Conservation (phyloP, 768 basidiomycete genomes). For the Naematelia encephala region DNA sequence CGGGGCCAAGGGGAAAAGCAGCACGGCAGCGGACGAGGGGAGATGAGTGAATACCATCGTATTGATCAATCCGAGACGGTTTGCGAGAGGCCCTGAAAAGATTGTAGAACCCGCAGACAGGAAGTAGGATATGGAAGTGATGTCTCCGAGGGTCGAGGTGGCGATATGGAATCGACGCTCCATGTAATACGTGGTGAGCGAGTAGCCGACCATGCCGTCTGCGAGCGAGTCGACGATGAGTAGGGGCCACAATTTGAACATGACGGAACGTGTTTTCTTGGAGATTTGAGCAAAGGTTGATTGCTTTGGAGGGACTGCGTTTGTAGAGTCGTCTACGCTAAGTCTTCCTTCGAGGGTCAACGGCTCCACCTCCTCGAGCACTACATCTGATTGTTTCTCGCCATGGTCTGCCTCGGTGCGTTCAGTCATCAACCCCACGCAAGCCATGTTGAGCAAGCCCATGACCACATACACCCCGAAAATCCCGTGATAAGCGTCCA, state of each 20-base stretch:
- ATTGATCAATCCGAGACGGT: slow-evolving; percentile 34
- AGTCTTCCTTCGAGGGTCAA: background rate
- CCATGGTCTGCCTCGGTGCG: slow-evolving; percentile 11
- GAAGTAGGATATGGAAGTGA: slow-evolving; percentile 31
- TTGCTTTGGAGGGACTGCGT: background rate
- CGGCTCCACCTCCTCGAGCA: slow-evolving; percentile 8
- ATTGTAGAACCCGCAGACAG: slow-evolving; percentile 34
- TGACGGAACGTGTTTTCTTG: slow-evolving; percentile 21
- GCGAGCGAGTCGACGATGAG: slow-evolving; percentile 33
- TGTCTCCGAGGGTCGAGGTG: slow-evolving; percentile 23
- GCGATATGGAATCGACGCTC: slow-evolving; percentile 21
- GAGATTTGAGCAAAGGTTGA: slow-evolving; percentile 25
- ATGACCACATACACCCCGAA: slow-evolving; percentile 29
- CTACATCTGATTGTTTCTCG: slow-evolving; percentile 6
- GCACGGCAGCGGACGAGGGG: slow-evolving; percentile 30
- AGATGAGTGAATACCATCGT: slow-evolving; percentile 44
- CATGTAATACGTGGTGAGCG: slow-evolving; percentile 35
- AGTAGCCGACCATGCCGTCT: slow-evolving; percentile 33
- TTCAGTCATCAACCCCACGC: slow-evolving; percentile 13
- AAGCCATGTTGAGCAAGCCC: slow-evolving; percentile 23
- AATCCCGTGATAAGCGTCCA: slow-evolving; percentile 29
- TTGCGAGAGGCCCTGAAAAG: slow-evolving; percentile 32
- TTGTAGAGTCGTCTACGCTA: background rate
- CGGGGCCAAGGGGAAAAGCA: slow-evolving; percentile 26
- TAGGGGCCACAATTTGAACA: slow-evolving; percentile 35